Evolutionary conservation across 805 yeast species (phyloP), one percentile per base, ranked within the genome.

Genomic region (Yamadazyma nakazawae): DNA sequence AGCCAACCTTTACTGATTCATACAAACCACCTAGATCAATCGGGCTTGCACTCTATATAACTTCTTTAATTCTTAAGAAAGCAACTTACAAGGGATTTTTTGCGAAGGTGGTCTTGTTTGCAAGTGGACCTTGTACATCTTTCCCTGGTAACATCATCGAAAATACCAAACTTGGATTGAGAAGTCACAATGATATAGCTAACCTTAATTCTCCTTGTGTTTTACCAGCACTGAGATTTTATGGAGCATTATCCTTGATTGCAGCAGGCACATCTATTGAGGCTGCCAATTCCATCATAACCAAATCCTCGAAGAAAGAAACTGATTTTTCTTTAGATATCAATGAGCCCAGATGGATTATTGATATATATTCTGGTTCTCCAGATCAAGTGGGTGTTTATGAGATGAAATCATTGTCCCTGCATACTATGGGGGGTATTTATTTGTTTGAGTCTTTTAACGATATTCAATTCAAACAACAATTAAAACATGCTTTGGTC

Each of bases 371-470:
- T 48, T 50, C 65, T 1, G 75, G 70, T 1, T 66, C 73, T 1
- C 53, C 64, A 14, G 76, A 73, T 45, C 77, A 74, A 50, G 66
- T 63, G 1, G 78, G 78, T 1, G 40, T 70, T 10, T 70, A 67
- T 49, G 78, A 74, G 47, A 70, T 72, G 76, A 67, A 61, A 43
- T 42, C 60, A 1, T 50, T 73, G 46, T 57, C 62, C 3, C 56
- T 50, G 46, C 56, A 54, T 11, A 62, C 76, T 5, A 62, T 65
- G 48, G 78, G 78, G 0, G 46, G 46, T 5, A 47, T 72, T 4
- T 53, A 54, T 17, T 43, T 70, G 26, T 52, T 50, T 28, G 74
- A 66, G 19, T 55, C 66, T 4, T 72, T 69, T 43, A 40, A 45
- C 7, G 55, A 61, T 1, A 40, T 45, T 7, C 60, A 60, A 25